These are phyloP conservation scores for Rhizophagus prolifer DNA, from an alignment of 192 early-diverging fungal species.

Conservation along the genomic window DNA sequence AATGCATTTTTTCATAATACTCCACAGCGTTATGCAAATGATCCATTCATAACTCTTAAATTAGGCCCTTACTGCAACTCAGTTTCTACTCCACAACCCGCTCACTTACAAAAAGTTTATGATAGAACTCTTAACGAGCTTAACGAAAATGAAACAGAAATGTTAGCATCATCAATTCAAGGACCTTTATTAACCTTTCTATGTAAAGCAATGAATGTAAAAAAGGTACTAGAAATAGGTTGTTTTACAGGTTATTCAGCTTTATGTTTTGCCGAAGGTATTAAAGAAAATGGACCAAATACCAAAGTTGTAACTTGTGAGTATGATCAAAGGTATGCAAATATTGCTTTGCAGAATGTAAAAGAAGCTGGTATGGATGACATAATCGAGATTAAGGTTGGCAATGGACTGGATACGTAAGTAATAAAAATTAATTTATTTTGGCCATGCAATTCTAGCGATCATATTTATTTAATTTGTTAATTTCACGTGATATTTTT, in stretches of 20 bases:
- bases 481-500: not conserved
- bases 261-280: slow-evolving; percentile 67
- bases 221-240: slow-evolving; percentile 64
- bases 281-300: slow-evolving; percentile 28
- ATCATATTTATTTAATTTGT: not conserved
- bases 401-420: slow-evolving; percentile 42
- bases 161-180: slow-evolving; percentile 47
- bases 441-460: not conserved
- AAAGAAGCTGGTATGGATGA: slow-evolving; percentile 34
- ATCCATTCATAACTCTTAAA: not conserved
- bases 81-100: not conserved
- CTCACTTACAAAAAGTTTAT: not conserved
- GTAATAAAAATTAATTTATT: slow-evolving; percentile 3
- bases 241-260: slow-evolving; percentile 66
- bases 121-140: not conserved
- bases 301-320: slow-evolving; percentile 53
- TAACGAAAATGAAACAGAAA: not conserved
- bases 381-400: slow-evolving; percentile 46
- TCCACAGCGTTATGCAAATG: not conserved
- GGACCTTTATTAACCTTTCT: slow-evolving; percentile 53
- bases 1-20: not conserved
- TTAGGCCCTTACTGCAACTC: not conserved
- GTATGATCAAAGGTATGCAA: slow-evolving; percentile 47
- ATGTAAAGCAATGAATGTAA: slow-evolving; percentile 49
- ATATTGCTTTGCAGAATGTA: slow-evolving; percentile 47